Evolutionary conservation across 1,284 basidiomycete genomes (phyloP).

Genomic region (Melampsora americana): DNA sequence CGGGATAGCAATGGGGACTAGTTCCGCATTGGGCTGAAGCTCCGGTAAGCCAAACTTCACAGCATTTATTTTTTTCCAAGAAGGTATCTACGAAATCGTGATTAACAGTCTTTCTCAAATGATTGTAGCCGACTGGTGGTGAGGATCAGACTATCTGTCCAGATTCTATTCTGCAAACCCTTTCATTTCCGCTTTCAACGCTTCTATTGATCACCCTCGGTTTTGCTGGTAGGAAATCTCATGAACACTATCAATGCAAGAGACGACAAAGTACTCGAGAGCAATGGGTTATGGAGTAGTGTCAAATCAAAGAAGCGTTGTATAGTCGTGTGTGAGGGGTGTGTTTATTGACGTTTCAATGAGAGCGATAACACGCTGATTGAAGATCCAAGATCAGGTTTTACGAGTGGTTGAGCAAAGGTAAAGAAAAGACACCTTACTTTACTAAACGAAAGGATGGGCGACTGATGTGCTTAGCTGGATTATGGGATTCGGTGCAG

Average conservation of each 20-base stretch:
- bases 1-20: constrained; percentile 76
- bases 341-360: constrained; percentile 49
- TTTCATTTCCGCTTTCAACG: neutral
- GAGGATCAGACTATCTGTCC: neutral
- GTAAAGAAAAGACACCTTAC: constrained; percentile 71
- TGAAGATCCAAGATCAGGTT: constrained; percentile 60
- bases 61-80: neutral
- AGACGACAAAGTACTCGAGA: constrained; percentile 68
- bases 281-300: constrained; percentile 71
- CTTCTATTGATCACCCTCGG: neutral
- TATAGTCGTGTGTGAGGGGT: constrained; percentile 53
- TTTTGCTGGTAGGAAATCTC: constrained; percentile 59
- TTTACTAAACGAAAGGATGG: constrained; percentile 68
- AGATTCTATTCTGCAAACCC: neutral
- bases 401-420: constrained; percentile 85
- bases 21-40: constrained; percentile 77
- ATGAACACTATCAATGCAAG: constrained; percentile 86
- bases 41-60: constrained; percentile 54
- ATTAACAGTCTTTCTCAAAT: neutral
- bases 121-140: constrained; percentile 18
- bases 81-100: neutral
- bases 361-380: neutral
- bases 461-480: constrained; percentile 77
- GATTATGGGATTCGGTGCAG: constrained; percentile 72
- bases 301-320: constrained; percentile 59